Conservation (phyloP, 2,329 filamentous ascomycete genomes). For the Onygena corvina region DNA sequence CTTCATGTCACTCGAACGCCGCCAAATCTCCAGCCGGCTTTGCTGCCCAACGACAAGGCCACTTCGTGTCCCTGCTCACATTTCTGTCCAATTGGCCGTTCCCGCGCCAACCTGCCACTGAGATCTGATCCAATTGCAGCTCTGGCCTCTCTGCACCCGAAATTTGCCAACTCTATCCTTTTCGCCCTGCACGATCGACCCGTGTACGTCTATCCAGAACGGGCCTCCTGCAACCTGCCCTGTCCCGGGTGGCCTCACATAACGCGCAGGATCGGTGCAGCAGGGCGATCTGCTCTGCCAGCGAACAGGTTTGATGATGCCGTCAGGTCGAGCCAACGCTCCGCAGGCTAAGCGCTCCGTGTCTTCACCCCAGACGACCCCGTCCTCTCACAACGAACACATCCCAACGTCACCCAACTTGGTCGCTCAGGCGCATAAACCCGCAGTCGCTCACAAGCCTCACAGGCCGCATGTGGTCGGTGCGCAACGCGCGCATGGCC, state of each 20-base stretch:
- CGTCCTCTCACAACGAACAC: conserved; percentile 8
- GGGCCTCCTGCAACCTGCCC: background rate
- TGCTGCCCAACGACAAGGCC: conserved; percentile 8
- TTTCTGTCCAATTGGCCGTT: conserved; percentile 7
- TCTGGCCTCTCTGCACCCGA: background rate
- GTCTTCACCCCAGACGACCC: conserved; percentile 9
- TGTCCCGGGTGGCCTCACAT: background rate
- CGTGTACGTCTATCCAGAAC: background rate
- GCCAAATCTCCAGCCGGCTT: background rate
- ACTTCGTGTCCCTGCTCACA: conserved; percentile 1
- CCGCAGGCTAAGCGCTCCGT: conserved; percentile 14
- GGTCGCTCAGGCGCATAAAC: conserved; percentile 23
- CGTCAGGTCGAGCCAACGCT: conserved; percentile 12
- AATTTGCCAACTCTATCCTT: background rate
- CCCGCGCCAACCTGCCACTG: background rate
- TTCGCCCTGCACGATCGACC: background rate
- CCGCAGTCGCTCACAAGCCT: conserved; percentile 23
- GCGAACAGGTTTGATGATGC: conserved; percentile 9
- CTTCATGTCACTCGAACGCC: too few relatives aligned
- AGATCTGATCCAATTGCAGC: background rate
- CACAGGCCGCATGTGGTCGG: conserved; percentile 34
- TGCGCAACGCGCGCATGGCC: conserved; percentile 30
- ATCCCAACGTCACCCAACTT: conserved; percentile 10
- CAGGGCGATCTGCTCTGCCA: background rate
- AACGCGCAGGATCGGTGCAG: background rate